Percentiles rank a stretch among this genome's conserved stretches.
Evolutionary conservation across 2,329 filamentous ascomycete genomes (phyloP).

Genomic region (Sporothrix brasiliensis): DNA sequence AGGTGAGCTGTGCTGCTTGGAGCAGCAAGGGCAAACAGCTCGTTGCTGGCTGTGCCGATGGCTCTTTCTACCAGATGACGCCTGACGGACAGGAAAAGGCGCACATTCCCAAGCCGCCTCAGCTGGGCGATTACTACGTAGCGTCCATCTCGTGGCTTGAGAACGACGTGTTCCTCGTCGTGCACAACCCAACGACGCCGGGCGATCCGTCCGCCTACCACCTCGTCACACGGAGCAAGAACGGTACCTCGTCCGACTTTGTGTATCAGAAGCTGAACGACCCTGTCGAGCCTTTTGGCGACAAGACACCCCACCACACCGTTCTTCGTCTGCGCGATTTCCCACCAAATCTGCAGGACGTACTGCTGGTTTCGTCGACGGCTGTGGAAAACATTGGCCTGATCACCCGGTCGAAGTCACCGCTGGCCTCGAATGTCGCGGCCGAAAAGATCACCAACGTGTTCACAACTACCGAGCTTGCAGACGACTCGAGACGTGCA

Average conservation of each 20-base stretch:
- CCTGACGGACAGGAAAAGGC: constrained; percentile 77
- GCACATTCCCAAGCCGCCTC: constrained; percentile 75
- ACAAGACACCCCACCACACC: constrained; percentile 73
- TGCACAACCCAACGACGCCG: constrained; percentile 70
- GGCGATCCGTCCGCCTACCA: constrained; percentile 73
- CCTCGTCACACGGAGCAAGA: constrained; percentile 69
- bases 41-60: constrained; percentile 80
- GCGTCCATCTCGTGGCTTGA: constrained; percentile 86
- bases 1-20: constrained; percentile 86
- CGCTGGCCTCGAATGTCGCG: constrained; percentile 64
- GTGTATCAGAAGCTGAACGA: constrained; percentile 74
- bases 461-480: constrained; percentile 73
- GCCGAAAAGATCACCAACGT: constrained; percentile 64
- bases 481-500: constrained; percentile 74
- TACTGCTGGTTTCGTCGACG: constrained; percentile 81
- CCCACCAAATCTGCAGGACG: constrained; percentile 75
- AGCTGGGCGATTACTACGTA: constrained; percentile 69
- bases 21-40: constrained; percentile 92
- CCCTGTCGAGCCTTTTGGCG: constrained; percentile 72
- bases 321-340: constrained; percentile 78
- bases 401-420: constrained; percentile 70
- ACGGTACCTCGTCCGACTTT: constrained; percentile 56
- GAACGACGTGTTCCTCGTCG: constrained; percentile 78
- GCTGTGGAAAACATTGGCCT: constrained; percentile 77
- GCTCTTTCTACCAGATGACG: constrained; percentile 79